Conservation (phyloP, 2,329 filamentous ascomycete genomes). For the Colletotrichum sojae region DNA sequence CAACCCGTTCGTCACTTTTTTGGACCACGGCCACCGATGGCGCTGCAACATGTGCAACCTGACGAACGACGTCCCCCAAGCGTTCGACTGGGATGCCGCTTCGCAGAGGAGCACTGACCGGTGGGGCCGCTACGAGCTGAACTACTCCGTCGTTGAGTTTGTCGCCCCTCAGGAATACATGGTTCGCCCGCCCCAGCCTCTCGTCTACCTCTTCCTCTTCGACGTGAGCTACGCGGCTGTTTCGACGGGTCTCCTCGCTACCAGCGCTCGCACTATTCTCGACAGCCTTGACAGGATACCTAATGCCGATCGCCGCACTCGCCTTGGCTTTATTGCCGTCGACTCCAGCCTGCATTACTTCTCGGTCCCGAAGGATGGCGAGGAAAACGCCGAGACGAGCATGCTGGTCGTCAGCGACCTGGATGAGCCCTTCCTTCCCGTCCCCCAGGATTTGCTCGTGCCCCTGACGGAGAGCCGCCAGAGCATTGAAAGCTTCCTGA, state of each 20-base stretch:
- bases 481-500: slow-evolving; percentile 92
- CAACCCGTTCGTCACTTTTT: slow-evolving; percentile 96
- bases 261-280: slow-evolving; percentile 91
- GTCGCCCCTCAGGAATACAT: slow-evolving; percentile 99
- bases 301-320: slow-evolving; percentile 94
- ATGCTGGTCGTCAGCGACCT: slow-evolving; percentile 97
- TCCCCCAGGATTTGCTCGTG: slow-evolving; percentile 91
- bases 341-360: slow-evolving; percentile 98
- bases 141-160: slow-evolving; percentile 97
- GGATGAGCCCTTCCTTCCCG: slow-evolving; percentile 96
- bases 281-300: slow-evolving; percentile 97
- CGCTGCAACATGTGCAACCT: slow-evolving; percentile 99
- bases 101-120: slow-evolving; percentile 92
- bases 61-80: slow-evolving; percentile 98
- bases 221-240: slow-evolving; percentile 94
- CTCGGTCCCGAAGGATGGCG: slow-evolving; percentile 88
- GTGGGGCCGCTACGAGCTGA: slow-evolving; percentile 93
- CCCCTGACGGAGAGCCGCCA: slow-evolving; percentile 89
- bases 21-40: slow-evolving; percentile 98
- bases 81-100: slow-evolving; percentile 97
- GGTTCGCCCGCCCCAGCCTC: slow-evolving; percentile 95
- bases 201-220: slow-evolving; percentile 96
- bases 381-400: slow-evolving; percentile 85
- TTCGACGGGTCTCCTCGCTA: slow-evolving; percentile 91
- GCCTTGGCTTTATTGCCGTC: slow-evolving; percentile 94